A percentile compares a stretch with the other conserved stretches of the same genome.
phyloP scores from a whole-genome alignment of 345 rosid species.

The Hibiscus tridactylites region DNA sequence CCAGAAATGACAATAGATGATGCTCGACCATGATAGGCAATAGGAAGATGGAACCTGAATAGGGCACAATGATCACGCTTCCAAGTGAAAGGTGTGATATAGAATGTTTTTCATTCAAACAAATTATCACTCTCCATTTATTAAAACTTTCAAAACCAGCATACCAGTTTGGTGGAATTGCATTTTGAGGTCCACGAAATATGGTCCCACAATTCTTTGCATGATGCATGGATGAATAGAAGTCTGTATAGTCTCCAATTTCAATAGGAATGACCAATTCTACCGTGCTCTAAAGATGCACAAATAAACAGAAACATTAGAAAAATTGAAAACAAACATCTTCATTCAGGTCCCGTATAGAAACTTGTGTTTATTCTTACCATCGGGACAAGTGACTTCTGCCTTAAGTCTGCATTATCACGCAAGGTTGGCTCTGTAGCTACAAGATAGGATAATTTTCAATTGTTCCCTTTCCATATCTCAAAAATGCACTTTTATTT shows the following conservation, averaged over 20 bases:
- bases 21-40: constrained; percentile 96
- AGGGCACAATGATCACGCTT: neutral
- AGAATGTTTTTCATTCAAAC: constrained; percentile 3
- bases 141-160: constrained; percentile 5
- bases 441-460: constrained; percentile 25
- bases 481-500: neutral
- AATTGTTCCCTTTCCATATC: neutral
- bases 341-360: neutral
- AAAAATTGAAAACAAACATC: neutral
- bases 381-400: constrained; percentile 57
- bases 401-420: constrained; percentile 56
- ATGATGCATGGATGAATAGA: constrained; percentile 89
- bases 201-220: constrained; percentile 88
- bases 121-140: neutral
- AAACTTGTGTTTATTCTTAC: constrained; percentile 22
- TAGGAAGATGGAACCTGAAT: constrained; percentile 91
- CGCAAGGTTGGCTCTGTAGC: constrained; percentile 61
- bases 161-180: constrained; percentile 73
- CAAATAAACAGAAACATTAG: constrained; percentile 9
- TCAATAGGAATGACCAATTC: constrained; percentile 81
- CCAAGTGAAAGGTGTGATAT: neutral
- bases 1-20: constrained; percentile 89
- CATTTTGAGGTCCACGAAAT: constrained; percentile 78
- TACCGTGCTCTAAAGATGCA: constrained; percentile 46
- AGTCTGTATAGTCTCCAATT: constrained; percentile 93